These are phyloP conservation scores for Celoporthe dispersa DNA, from an alignment of 2,329 filamentous ascomycete genomes.

Conservation along the genomic window DNA sequence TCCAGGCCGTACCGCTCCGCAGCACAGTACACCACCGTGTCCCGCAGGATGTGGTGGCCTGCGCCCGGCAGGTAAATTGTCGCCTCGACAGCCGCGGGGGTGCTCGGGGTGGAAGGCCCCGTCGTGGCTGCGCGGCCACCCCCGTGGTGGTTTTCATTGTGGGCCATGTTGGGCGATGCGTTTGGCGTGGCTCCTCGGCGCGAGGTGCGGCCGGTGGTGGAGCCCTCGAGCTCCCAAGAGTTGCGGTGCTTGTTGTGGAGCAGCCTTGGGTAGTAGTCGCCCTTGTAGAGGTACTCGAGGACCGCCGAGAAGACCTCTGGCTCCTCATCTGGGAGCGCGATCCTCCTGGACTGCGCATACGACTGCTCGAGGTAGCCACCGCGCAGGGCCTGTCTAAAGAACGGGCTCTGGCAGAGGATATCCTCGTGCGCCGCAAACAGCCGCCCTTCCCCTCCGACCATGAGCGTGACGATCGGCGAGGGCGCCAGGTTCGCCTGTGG, in stretches of 20 bases:
- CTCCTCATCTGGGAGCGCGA: conserved; percentile 75
- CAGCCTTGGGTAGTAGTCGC: conserved; percentile 91
- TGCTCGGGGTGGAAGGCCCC: conserved; percentile 47
- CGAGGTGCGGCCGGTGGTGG: conserved; percentile 35
- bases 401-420: conserved; percentile 83
- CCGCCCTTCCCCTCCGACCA: conserved; percentile 81
- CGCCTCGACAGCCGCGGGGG: conserved; percentile 69
- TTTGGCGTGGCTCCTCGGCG: conserved; percentile 47
- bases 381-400: conserved; percentile 75
- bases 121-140: conserved; percentile 45
- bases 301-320: conserved; percentile 91
- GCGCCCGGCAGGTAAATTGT: conserved; percentile 78
- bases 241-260: conserved; percentile 83
- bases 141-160: conserved; percentile 42
- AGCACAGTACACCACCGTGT: conserved; percentile 93
- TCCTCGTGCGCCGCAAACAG: conserved; percentile 96
- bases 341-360: conserved; percentile 72
- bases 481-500: conserved; percentile 40
- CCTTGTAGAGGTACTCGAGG: conserved; percentile 97
- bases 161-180: conserved; percentile 54
- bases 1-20: conserved; percentile 90
- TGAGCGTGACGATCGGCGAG: conserved; percentile 83
- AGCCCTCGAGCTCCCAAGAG: conserved; percentile 87
- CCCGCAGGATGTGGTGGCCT: conserved; percentile 79
- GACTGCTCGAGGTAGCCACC: conserved; percentile 68